Evolutionary conservation across 2,329 filamentous ascomycete genomes (phyloP).

Genomic region (Hymenoscyphus albidus): DNA sequence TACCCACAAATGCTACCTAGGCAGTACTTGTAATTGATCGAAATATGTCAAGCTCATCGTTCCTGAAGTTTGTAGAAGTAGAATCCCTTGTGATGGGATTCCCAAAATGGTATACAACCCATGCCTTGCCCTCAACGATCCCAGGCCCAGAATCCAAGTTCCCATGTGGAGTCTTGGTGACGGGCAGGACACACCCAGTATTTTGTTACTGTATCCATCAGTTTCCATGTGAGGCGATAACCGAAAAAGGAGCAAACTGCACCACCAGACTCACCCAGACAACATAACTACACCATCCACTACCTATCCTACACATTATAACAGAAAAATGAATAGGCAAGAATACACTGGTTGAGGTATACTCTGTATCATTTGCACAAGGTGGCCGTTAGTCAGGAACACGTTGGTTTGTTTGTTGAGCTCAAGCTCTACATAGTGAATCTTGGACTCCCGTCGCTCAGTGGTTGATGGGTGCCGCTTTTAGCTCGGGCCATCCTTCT

Average conservation of each 20-base stretch:
- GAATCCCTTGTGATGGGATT: neutral
- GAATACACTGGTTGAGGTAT: too few relatives aligned
- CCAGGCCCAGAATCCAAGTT: neutral
- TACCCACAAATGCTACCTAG: too few relatives aligned
- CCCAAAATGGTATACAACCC: neutral
- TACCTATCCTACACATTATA: too few relatives aligned
- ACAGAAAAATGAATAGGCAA: too few relatives aligned
- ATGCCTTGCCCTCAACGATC: neutral
- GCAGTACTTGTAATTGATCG: too few relatives aligned
- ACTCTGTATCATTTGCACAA: too few relatives aligned
- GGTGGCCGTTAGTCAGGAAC: too few relatives aligned
- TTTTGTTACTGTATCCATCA: neutral
- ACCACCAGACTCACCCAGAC: too few relatives aligned
- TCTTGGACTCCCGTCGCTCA: neutral
- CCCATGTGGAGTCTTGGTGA: neutral
- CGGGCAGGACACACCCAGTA: neutral
- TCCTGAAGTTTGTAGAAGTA: too few relatives aligned
- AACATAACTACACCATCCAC: too few relatives aligned
- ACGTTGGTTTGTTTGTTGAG: too few relatives aligned
- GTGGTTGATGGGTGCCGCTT: neutral
- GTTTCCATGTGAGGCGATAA: constrained; percentile 2
- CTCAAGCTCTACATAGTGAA: neutral
- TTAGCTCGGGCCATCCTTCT: neutral
- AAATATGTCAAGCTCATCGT: too few relatives aligned
- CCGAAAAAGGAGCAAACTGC: neutral